These are phyloP conservation scores for Coemansia pectinata DNA, from an alignment of 192 early-diverging fungal genomes.

Conservation along the genomic window DNA sequence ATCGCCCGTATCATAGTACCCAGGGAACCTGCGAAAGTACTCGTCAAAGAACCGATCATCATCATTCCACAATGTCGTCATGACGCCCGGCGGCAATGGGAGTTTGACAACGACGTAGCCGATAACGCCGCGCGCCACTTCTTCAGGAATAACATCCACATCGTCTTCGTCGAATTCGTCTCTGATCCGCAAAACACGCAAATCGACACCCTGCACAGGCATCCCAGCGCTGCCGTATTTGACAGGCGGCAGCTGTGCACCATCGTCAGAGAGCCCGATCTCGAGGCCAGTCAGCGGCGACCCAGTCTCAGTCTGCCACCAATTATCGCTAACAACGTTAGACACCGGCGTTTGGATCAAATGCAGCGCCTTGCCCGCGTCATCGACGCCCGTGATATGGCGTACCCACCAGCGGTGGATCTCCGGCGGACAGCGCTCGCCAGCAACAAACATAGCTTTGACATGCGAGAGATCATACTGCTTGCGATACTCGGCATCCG, in stretches of 20 bases:
- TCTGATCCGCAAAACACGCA: constrained; percentile 61
- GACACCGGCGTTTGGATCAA: constrained; percentile 22
- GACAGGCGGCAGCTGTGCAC: constrained; percentile 37
- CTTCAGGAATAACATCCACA: constrained; percentile 32
- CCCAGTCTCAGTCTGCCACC: constrained; percentile 89
- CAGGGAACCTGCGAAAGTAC: constrained; percentile 77
- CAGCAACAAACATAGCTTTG: constrained; percentile 70
- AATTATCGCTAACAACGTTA: constrained; percentile 77
- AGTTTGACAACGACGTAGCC: constrained; percentile 78
- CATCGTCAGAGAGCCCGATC: constrained; percentile 54
- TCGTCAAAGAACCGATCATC: constrained; percentile 66
- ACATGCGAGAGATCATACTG: constrained; percentile 67
- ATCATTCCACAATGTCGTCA: constrained; percentile 82
- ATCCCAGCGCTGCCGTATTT: constrained; percentile 76
- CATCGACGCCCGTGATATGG: constrained; percentile 27
- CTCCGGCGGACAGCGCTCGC: constrained; percentile 81
- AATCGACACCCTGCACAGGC: constrained; percentile 72
- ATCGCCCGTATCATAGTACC: constrained; percentile 83
- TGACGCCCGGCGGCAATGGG: constrained; percentile 76
- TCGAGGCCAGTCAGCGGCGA: constrained; percentile 76
- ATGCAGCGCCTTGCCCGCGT: constrained; percentile 1
- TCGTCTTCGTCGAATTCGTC: constrained; percentile 52
- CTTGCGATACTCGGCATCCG: constrained; percentile 55
- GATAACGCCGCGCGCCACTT: constrained; percentile 59
- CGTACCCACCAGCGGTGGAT: constrained; percentile 64